phyloP scores from a whole-genome alignment of 176 grass and related monocot genomes.

The Oryza glaberrima region DNA sequence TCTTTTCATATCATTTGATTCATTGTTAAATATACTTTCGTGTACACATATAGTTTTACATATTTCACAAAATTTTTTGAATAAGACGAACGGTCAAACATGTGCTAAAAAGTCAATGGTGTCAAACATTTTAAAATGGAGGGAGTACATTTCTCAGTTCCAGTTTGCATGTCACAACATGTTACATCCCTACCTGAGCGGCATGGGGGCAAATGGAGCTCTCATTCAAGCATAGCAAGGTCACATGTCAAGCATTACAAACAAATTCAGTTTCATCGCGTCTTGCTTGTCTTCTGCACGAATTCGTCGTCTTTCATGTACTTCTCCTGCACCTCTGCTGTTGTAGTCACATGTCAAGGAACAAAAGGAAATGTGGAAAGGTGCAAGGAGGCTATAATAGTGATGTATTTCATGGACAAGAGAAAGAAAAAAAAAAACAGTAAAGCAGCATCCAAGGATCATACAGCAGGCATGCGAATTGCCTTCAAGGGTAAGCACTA shows the following conservation, averaged over 20 bases:
- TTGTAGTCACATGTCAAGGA: constrained; percentile 73
- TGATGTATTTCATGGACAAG: constrained; percentile 4
- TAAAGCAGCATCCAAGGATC: background rate
- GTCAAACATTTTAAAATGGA: too few species aligned
- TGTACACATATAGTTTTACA: too few species aligned
- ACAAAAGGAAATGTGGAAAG: constrained; percentile 2
- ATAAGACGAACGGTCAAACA: too few species aligned
- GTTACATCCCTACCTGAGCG: background rate
- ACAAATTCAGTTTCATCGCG: background rate
- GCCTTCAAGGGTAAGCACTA: too few species aligned
- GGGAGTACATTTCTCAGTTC: background rate
- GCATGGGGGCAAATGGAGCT: background rate
- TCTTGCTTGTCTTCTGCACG: constrained; percentile 40
- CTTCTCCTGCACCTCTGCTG: constrained; percentile 92
- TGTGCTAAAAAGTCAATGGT: too few species aligned
- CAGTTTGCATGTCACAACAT: background rate
- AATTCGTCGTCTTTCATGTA: constrained; percentile 84
- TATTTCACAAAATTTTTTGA: too few species aligned
- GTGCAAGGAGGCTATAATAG: background rate
- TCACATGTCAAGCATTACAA: too few species aligned
- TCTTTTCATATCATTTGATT: too few species aligned
- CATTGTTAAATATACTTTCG: too few species aligned
- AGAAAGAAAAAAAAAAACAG: background rate
- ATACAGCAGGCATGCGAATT: background rate
- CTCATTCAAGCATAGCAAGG: background rate